Base-by-base conservation (phyloP, 1,284 basidiomycete species). In the Xanthoconium separans region DNA sequence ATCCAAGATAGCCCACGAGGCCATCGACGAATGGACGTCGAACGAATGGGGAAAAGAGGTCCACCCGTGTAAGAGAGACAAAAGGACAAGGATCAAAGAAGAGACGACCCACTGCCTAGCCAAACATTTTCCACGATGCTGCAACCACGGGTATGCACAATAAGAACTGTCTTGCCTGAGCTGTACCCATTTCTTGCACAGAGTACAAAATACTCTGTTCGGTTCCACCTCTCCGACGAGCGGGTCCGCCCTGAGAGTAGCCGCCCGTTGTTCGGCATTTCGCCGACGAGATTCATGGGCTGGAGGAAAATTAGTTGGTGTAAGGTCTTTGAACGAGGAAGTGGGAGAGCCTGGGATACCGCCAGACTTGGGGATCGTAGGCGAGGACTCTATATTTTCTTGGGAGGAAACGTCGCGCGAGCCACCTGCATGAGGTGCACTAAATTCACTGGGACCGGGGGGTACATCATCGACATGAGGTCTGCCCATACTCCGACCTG, bases 101-200 rank as follows among this genome's bases (percentile, higher is more conserved):
- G 46, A 46, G 55, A 58, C 44, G 20, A 83, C 84, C 63, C 63
- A 89, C 87, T 82, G 77, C 65, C 84, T 71, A 30, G 80, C 78
- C 41, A 87, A 63, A 70, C 87, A 89, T 67, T 88, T 89, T 40
- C 75, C 78, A n/a, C 84, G 78, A 65, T 89, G 87, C 68, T 88
- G 85, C 51, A 82, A 64, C 87, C 87, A 89, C 24, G 87, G 87
- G 66, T 89, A 87, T 46, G 86, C 84, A 58, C 87, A 89, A 65
- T 83, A 89, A 44, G 81, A 82, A 55, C 77, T 79, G 61, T 89
- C 87, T 65, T 89, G 86, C 45, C 87, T 70, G 29, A 89, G 75
- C 65, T 88, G 87, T 1, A 89, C 87, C 88, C 87, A 90, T 69
- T 90, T 89, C 61, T 79, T 76, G 65, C 88, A 90, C 2, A 89